Percentiles rank a stretch among this genome's conserved stretches.
Evolutionary conservation across 1,284 basidiomycete species (phyloP).

Genomic region (Amylostereum areolatum): DNA sequence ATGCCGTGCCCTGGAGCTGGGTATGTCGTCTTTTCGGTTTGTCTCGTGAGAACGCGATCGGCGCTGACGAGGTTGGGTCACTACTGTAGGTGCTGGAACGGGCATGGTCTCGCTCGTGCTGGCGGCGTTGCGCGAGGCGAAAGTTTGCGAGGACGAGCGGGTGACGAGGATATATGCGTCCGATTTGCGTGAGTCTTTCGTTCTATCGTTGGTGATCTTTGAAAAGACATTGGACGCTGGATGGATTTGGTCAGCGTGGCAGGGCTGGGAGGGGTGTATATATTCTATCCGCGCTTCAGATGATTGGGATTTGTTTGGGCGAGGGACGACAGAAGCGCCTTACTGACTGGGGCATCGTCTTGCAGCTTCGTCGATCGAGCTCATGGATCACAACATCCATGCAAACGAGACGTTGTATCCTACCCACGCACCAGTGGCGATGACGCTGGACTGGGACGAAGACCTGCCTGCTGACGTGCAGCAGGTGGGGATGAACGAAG

Average conservation of each 20-base stretch:
- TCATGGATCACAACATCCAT: conserved; percentile 67
- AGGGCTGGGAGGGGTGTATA: too few relatives aligned
- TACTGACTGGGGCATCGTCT: too few relatives aligned
- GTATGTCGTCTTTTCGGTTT: conserved; percentile 31
- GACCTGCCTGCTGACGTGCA: conserved; percentile 43
- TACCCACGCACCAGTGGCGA: conserved; percentile 28
- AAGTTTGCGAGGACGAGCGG: conserved; percentile 6
- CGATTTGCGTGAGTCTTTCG: conserved; percentile 58
- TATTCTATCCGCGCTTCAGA: too few relatives aligned
- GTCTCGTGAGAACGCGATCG: neutral
- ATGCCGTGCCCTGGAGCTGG: conserved; percentile 58
- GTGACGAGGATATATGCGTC: conserved; percentile 48
- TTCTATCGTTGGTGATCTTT: neutral
- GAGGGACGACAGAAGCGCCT: too few relatives aligned
- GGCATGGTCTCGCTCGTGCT: conserved; percentile 74
- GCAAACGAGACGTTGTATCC: conserved; percentile 38
- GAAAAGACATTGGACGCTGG: too few relatives aligned
- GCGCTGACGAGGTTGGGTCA: too few relatives aligned
- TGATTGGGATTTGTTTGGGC: too few relatives aligned
- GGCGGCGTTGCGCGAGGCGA: conserved; percentile 39
- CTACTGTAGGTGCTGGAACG: conserved; percentile 65
- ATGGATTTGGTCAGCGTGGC: too few relatives aligned
- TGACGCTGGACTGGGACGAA: conserved; percentile 71
- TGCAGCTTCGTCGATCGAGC: conserved; percentile 72
- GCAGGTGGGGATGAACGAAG: conserved; percentile 13